Conservation (phyloP, 2,329 filamentous ascomycete genomes). For the Claviceps sp. region DNA sequence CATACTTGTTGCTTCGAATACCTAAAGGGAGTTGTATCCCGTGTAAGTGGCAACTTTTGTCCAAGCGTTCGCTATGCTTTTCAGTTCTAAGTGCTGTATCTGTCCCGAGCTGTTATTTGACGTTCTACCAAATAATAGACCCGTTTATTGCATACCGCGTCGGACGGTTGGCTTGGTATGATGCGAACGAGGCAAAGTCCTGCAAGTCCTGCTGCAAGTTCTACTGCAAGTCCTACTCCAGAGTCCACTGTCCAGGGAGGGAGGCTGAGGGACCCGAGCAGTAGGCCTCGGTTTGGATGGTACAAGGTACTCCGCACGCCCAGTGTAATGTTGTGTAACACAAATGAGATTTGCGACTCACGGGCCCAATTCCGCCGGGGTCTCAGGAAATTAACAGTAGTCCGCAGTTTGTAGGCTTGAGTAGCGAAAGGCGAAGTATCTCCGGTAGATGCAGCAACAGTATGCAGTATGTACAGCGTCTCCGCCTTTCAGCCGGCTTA, state of each 20-base stretch:
- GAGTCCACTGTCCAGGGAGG: neutral
- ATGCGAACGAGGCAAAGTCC: neutral
- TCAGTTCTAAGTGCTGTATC: neutral
- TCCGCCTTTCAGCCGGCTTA: neutral
- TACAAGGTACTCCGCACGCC: neutral
- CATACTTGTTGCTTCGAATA: neutral
- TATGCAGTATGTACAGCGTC: neutral
- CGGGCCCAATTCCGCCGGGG: neutral
- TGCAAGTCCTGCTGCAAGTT: too few species aligned
- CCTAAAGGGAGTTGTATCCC: neutral
- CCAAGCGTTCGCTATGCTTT: neutral
- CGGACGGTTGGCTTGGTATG: constrained; percentile 4
- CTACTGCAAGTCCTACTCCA: too few species aligned
- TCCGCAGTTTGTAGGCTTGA: neutral
- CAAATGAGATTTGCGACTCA: neutral
- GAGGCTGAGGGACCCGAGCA: neutral
- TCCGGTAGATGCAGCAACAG: neutral
- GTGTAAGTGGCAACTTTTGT: neutral
- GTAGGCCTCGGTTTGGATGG: neutral
- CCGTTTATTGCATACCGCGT: constrained; percentile 12
- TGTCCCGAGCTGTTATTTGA: neutral
- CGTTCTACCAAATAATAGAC: neutral
- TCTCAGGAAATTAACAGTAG: neutral
- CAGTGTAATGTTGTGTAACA: constrained; percentile 4
- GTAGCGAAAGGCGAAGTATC: neutral